These are phyloP conservation scores for Ceratobasidium papillatum DNA, from an alignment of 1,284 basidiomycete genomes.

Conservation along the genomic window DNA sequence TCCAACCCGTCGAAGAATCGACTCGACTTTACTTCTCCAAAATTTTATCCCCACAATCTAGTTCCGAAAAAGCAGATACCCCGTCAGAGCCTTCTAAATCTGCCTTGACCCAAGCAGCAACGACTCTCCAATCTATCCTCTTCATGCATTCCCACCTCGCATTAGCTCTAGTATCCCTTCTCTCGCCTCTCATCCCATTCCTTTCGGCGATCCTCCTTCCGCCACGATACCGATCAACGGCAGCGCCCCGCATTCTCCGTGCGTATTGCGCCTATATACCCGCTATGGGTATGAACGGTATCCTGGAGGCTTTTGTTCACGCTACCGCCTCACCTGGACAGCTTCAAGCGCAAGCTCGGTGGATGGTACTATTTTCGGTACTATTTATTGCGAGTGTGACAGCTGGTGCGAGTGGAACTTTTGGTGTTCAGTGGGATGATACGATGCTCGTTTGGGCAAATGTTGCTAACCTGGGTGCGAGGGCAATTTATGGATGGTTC, in stretches of 20 bases:
- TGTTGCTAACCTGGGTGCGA: constrained; percentile 66
- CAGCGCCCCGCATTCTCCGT: constrained; percentile 70
- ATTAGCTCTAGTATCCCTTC: constrained; percentile 76
- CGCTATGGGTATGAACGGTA: constrained; percentile 85
- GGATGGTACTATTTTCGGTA: constrained; percentile 74
- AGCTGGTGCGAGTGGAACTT: constrained; percentile 62
- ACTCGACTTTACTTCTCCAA: constrained; percentile 87
- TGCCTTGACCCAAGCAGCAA: constrained; percentile 42
- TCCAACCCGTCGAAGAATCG: constrained; percentile 93
- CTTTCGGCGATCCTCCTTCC: constrained; percentile 77
- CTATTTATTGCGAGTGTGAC: constrained; percentile 58
- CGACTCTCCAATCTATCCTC: constrained; percentile 62
- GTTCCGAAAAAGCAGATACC: background rate
- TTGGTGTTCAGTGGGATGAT: constrained; percentile 64
- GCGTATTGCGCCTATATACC: constrained; percentile 87
- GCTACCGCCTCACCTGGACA: constrained; percentile 74
- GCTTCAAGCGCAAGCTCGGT: constrained; percentile 71
- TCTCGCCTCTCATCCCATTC: constrained; percentile 75
- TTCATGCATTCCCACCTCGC: constrained; percentile 75
- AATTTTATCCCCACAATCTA: constrained; percentile 55
- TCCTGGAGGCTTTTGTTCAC: constrained; percentile 87
- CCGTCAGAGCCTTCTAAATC: background rate
- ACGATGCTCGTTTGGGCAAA: constrained; percentile 79
- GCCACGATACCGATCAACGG: constrained; percentile 73
- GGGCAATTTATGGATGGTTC: constrained; percentile 61